Percentiles rank a stretch among this genome's conserved stretches.
Conservation (phyloP, 2,329 filamentous ascomycete species). For the Nigrograna mackinnonii region DNA sequence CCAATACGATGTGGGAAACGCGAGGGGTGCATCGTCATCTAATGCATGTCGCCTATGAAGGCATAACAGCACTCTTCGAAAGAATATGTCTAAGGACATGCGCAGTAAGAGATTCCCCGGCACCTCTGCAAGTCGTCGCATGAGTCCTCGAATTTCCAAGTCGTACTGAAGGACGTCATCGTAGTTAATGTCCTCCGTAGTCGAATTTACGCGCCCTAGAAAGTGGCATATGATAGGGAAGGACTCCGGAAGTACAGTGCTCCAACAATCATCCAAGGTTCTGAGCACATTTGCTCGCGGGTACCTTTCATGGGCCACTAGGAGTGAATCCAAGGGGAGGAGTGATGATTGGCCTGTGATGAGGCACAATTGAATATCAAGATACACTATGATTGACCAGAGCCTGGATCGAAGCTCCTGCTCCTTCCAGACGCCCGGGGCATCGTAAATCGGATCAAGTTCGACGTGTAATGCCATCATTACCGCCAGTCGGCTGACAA, state of each 20-base stretch:
- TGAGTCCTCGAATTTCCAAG: constrained; percentile 11
- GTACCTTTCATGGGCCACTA: neutral
- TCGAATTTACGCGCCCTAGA: constrained; percentile 13
- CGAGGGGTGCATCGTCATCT: constrained; percentile 15
- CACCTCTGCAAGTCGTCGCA: constrained; percentile 10
- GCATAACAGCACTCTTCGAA: constrained; percentile 27
- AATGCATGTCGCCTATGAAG: constrained; percentile 30
- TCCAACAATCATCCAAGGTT: constrained; percentile 12
- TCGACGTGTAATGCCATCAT: constrained; percentile 20
- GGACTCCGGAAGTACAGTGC: constrained; percentile 13
- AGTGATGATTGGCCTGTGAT: constrained; percentile 21
- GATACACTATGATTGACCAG: constrained; percentile 21
- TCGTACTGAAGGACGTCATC: constrained; percentile 21
- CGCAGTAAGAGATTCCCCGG: constrained; percentile 10
- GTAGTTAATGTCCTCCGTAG: constrained; percentile 14
- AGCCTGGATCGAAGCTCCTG: constrained; percentile 12
- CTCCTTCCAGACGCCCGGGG: constrained; percentile 8
- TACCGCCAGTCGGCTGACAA: constrained; percentile 20
- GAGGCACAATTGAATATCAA: constrained; percentile 20
- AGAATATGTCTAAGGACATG: constrained; percentile 25
- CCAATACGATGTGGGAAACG: constrained; percentile 33
- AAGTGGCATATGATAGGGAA: constrained; percentile 17
- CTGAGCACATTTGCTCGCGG: neutral
- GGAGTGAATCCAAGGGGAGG: constrained; percentile 11
- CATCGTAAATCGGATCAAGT: constrained; percentile 12